A percentile compares a stretch with the other conserved stretches of the same genome.
phyloP scores from a whole-genome alignment of 345 rosid species.

The Firmiana major region DNA sequence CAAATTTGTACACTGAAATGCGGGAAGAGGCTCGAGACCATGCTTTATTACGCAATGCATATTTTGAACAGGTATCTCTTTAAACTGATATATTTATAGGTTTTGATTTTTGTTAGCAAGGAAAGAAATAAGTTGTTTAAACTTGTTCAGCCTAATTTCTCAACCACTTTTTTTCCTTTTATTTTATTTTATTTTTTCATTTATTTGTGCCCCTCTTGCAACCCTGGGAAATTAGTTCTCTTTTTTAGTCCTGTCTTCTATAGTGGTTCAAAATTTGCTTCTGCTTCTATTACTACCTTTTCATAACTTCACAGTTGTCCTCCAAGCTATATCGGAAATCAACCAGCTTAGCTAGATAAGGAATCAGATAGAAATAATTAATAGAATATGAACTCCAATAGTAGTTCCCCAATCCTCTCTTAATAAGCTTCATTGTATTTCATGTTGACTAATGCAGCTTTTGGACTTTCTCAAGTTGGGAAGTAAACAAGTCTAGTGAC shows the following conservation, averaged over 20 bases:
- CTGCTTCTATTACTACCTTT: background rate
- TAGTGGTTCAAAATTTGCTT: background rate
- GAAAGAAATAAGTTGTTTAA: background rate
- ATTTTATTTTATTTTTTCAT: background rate
- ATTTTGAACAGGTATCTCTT: slow-evolving; percentile 75
- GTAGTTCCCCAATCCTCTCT: background rate
- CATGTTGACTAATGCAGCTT: background rate
- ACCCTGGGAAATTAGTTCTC: background rate
- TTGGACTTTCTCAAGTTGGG: background rate
- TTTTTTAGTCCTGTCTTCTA: background rate
- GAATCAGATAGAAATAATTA: background rate
- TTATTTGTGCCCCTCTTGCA: background rate
- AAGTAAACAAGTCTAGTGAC: background rate
- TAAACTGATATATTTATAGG: background rate
- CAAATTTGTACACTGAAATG: slow-evolving; percentile 71
- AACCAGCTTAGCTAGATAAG: background rate
- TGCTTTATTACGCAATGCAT: slow-evolving; percentile 85
- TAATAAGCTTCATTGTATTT: background rate
- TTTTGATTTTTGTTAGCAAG: background rate
- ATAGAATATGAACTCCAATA: background rate
- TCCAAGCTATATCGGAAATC: background rate
- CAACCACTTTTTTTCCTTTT: background rate
- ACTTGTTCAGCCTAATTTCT: background rate
- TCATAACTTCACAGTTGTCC: background rate
- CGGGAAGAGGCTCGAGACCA: slow-evolving; percentile 96